phyloP scores from a whole-genome alignment of 495 filamentous ascomycete species.

The Cairneyella variabilis region DNA sequence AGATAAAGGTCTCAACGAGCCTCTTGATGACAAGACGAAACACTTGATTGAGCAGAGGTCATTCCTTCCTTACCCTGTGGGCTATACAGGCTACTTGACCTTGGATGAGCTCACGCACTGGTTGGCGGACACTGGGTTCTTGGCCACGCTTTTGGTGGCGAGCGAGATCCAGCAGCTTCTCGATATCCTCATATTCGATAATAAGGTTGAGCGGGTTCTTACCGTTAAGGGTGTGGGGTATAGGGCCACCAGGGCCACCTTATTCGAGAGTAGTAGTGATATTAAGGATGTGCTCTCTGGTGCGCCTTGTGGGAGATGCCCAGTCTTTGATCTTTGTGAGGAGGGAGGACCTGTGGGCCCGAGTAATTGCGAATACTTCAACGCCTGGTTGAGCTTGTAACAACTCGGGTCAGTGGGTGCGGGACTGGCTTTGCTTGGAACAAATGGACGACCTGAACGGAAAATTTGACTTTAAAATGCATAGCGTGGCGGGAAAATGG shows the following conservation, averaged over 20 bases:
- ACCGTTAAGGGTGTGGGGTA: constrained; percentile 47
- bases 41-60: constrained; percentile 24
- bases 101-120: constrained; percentile 64
- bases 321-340: constrained; percentile 88
- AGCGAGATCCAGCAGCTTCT: constrained; percentile 76
- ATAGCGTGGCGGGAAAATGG: constrained; percentile 20
- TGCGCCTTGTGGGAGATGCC: constrained; percentile 85
- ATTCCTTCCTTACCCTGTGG: constrained; percentile 61
- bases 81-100: constrained; percentile 72
- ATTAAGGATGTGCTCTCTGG: constrained; percentile 90
- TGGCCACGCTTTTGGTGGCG: constrained; percentile 59
- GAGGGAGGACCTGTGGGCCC: constrained; percentile 86
- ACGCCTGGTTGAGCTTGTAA: constrained; percentile 63
- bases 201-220: constrained; percentile 61
- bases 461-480: constrained; percentile 1
- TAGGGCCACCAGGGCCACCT: constrained; percentile 37
- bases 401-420: neutral
- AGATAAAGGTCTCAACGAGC: constrained; percentile 29
- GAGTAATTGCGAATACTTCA: constrained; percentile 86
- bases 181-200: constrained; percentile 82
- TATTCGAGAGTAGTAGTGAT: constrained; percentile 32
- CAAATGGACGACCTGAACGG: neutral
- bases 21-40: constrained; percentile 5
- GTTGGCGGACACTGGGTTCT: constrained; percentile 62
- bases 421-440: neutral